Base-by-base conservation (phyloP, 1,284 basidiomycete species). In the Rhodofomes roseus region DNA sequence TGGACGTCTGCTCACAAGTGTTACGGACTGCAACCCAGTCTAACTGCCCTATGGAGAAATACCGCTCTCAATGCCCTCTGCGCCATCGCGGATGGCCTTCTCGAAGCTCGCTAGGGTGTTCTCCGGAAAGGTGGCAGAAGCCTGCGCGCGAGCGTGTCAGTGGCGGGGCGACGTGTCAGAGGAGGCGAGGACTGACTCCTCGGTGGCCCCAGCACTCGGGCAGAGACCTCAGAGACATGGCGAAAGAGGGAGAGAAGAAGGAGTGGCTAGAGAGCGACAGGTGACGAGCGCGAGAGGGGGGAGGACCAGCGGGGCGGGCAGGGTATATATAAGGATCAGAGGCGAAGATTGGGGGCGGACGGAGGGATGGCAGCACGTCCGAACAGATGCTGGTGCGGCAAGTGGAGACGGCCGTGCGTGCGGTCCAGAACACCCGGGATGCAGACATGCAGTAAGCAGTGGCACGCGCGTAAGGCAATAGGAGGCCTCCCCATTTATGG, bases 21-120 rank as follows among this genome's bases (percentile, higher is more conserved):
- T 86, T 79, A 88, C 75, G 79, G 73, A 63, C 66, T 66, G 60
- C 59, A 58, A 60, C 62, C 59, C 62, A 60, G 65, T 62, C 66
- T 63, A 71, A 66, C 58, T 69, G 65, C 68, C 71, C 59, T 72
- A 62, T 57, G 54, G 60, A 55, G 63, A 81, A 85, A 75, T 87
- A 91, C 89, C 89, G 71, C 92, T 95, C 82, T 98, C 96, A 69
- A 98, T 94, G 68, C 94, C 95, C 74, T 97, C 93, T 52, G 95
- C 91, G 60, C 95, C 96, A 74, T 96, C 94, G 53, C 86, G 86
- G 65, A 96, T 94, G 64, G 96, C 95, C 64, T 90, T 91, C 72
- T 95, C 87, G 75, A 98, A 98, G 74, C 92, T 94, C 57, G 91
- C 90, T 62, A 93, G 84, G 46, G 93, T 96, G 78, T 97, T 97